Evolutionary conservation across 129 eudicot species (phyloP).

Genomic region (Tagetes erecta): DNA sequence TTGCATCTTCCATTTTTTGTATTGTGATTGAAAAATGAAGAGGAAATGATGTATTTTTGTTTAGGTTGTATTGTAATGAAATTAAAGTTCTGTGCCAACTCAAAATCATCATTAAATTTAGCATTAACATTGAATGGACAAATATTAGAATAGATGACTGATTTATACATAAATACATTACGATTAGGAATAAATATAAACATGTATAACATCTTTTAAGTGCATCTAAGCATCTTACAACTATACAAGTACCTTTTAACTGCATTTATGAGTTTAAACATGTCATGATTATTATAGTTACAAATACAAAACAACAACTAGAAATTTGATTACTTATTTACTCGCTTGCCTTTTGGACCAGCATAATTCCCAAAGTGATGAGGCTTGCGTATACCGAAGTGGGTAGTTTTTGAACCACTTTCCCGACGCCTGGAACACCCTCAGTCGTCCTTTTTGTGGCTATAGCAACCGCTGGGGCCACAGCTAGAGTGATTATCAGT

Average conservation of each 20-base stretch:
- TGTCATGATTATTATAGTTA: constrained; percentile 10
- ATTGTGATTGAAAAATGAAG: constrained; percentile 2
- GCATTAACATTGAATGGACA: no score
- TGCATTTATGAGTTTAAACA: constrained; percentile 6
- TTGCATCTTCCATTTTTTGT: constrained; percentile 12
- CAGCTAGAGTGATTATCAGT: constrained; percentile 68
- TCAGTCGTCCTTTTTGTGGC: constrained; percentile 84
- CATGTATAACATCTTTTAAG: background rate
- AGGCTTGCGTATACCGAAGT: constrained; percentile 81
- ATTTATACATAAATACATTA: no score
- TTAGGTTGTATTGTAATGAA: constrained; percentile 14
- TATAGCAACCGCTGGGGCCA: constrained; percentile 82
- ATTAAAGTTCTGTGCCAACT: background rate
- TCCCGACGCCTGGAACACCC: constrained; percentile 79
- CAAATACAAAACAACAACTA: constrained; percentile 24
- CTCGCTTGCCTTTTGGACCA: constrained; percentile 52
- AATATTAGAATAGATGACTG: no score
- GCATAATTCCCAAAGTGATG: constrained; percentile 68
- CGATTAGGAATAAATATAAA: no score
- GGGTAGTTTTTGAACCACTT: constrained; percentile 79
- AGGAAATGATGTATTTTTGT: background rate
- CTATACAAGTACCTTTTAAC: constrained; percentile 19
- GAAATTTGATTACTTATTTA: background rate
- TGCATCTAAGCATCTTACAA: constrained; percentile 9
- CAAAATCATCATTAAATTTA: no score